Base-by-base conservation (phyloP, 2,329 filamentous ascomycete genomes). In the Cordyceps militaris region DNA sequence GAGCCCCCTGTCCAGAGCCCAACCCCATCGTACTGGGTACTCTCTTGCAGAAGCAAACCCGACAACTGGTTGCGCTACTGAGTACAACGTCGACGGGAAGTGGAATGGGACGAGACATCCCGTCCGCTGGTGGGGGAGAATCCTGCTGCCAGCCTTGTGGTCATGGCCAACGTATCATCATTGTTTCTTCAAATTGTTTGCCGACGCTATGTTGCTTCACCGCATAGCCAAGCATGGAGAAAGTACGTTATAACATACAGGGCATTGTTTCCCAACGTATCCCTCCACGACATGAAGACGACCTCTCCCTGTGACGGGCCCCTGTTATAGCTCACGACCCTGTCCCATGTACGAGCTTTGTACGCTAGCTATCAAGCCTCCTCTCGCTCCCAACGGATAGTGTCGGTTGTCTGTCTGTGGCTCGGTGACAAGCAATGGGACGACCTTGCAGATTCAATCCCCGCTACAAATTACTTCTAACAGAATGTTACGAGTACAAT, bases 241-340 rank as follows among this genome's bases (percentile, higher is more conserved):
- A 34, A 14, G 13, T 32, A 26, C 24, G 30, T 16, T 4, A n/a
- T n/a, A n/a, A n/a, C n/a, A n/a, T n/a, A n/a, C n/a, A n/a, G n/a
- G n/a, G n/a, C n/a, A n/a, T n/a, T n/a, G n/a, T n/a, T n/a, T n/a
- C n/a, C n/a, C n/a, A n/a, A n/a, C n/a, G n/a, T n/a, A n/a, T n/a
- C n/a, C n/a, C n/a, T n/a, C n/a, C n/a, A n/a, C n/a, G n/a, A n/a
- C n/a, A n/a, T n/a, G n/a, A n/a, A n/a, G n/a, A n/a, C n/a, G n/a
- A 3, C n/a, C 36, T 30, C 19, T 38, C 46, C 21, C 19, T 11
- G 36, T 5, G n/a, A 23, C 49, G n/a, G 26, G n/a, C 38, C 50
- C 50, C 50, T 53, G 50, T 53, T 43, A 53, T 53, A 43, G 50
- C 38, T 53, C 50, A 53, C 24, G 43, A 53, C 50, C 38, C 50